Percentiles rank a stretch among this genome's conserved stretches.
Conservation (phyloP, 306 rosid genomes). For the Cucurbita ficifolia region DNA sequence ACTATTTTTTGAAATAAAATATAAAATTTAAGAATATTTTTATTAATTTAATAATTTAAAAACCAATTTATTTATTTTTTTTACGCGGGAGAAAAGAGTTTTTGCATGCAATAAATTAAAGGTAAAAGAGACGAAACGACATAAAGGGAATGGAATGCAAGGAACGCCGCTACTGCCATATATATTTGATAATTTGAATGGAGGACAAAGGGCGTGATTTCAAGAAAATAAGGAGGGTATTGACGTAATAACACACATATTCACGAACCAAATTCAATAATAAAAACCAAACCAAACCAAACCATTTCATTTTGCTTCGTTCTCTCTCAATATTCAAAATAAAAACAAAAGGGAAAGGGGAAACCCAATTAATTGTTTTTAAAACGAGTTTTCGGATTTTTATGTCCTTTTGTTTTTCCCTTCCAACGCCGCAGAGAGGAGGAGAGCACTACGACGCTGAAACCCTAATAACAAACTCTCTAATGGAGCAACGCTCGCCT, state of each 20-base stretch:
- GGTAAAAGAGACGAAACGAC: not conserved
- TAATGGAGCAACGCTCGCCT: not conserved
- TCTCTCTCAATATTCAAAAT: too few species aligned
- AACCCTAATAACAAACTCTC: slow-evolving; percentile 5
- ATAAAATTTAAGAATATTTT: too few species aligned
- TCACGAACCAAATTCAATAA: not conserved
- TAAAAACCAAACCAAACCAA: too few species aligned
- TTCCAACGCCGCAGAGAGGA: not conserved
- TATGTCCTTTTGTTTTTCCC: not conserved
- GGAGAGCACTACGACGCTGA: not conserved
- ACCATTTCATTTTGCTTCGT: too few species aligned
- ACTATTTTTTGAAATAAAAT: too few species aligned
- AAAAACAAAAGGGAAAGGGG: too few species aligned
- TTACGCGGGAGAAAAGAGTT: too few species aligned
- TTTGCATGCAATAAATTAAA: too few species aligned
- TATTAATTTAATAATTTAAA: too few species aligned
- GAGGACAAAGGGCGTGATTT: not conserved
- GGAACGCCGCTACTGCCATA: not conserved
- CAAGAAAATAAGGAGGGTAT: not conserved
- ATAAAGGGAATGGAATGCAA: not conserved
- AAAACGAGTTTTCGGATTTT: not conserved
- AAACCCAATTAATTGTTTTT: not conserved
- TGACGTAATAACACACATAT: not conserved
- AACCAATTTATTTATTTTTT: too few species aligned
- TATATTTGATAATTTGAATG: not conserved